These are phyloP conservation scores for Inosperma sp. DNA, from an alignment of 768 basidiomycete genomes.

Conservation along the genomic window DNA sequence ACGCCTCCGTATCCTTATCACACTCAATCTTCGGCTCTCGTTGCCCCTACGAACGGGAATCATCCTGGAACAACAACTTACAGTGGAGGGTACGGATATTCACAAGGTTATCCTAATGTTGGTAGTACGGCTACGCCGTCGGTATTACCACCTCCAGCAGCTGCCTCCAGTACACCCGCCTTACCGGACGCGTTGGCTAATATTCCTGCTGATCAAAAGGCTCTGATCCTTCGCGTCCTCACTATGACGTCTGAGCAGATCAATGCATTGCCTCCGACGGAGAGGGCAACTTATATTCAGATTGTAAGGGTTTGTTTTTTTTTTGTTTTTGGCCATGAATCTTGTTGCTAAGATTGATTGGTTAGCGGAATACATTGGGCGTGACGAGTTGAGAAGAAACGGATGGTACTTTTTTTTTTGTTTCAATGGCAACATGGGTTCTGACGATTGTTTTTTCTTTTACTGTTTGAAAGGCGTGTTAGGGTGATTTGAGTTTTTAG, in stretches of 20 bases:
- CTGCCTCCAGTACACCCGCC: constrained; percentile 22
- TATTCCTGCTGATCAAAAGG: constrained; percentile 70
- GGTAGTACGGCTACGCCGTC: constrained; percentile 1
- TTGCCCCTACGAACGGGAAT: constrained; percentile 14
- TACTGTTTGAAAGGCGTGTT: too few species aligned
- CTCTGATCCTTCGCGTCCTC: constrained; percentile 73
- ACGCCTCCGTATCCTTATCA: constrained; percentile 25
- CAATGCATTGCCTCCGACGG: constrained; percentile 62
- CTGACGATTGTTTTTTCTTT: too few species aligned
- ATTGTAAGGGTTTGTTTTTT: constrained; percentile 50
- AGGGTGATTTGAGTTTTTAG: too few species aligned
- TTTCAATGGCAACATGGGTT: too few species aligned
- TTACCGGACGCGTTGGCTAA: constrained; percentile 52
- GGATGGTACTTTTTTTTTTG: too few species aligned
- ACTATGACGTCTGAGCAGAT: constrained; percentile 85
- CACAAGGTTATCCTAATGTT: constrained; percentile 11
- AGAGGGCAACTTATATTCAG: constrained; percentile 76
- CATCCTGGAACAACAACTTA: too few species aligned
- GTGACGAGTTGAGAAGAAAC: constrained; percentile 32
- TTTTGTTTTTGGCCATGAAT: not conserved
- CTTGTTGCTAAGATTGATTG: not conserved
- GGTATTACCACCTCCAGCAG: not conserved
- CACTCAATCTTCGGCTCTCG: not conserved
- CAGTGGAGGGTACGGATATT: constrained; percentile 12
- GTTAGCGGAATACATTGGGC: constrained; percentile 38